These are phyloP conservation scores for Arabis hirsuta DNA, from an alignment of 345 rosid genomes.

Conservation along the genomic window DNA sequence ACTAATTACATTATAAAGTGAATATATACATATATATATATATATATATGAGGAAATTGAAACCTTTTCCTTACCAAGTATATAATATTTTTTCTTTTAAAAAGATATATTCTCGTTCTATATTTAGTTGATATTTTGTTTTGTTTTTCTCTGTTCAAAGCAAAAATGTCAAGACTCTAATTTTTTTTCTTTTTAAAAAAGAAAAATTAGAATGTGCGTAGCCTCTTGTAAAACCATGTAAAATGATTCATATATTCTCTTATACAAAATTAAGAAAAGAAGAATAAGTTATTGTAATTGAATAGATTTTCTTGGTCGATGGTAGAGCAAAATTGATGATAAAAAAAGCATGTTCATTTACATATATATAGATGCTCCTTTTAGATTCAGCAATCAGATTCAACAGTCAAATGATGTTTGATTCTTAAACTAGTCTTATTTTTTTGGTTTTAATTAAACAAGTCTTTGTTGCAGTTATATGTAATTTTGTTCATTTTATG, in stretches of 20 bases:
- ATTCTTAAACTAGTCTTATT: no score
- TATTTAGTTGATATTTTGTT: conserved; percentile 9
- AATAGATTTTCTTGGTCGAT: no score
- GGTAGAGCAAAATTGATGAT: no score
- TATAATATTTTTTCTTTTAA: conserved; percentile 5
- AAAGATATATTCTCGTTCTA: conserved; percentile 8
- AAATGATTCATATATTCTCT: not conserved
- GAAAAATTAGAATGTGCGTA: conserved; percentile 10
- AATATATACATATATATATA: conserved; percentile 29
- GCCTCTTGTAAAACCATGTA: not conserved
- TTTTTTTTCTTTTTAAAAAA: conserved; percentile 14
- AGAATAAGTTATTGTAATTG: not conserved
- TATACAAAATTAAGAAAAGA: not conserved
- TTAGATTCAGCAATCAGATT: no score
- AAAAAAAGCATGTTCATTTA: no score
- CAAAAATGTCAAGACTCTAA: conserved; percentile 25
- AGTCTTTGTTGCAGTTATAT: no score
- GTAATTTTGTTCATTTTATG: no score
- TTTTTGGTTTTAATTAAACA: no score
- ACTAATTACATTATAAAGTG: conserved; percentile 12
- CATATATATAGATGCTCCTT: no score
- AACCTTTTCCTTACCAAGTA: conserved; percentile 1
- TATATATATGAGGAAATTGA: conserved; percentile 6
- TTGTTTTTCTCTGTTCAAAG: not conserved
- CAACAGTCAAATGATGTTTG: no score